Percentiles rank a stretch among this genome's conserved stretches.
These are phyloP conservation scores for Leishmania amazonensis DNA, from an alignment of 208 protist genomes.

Conservation along the genomic window DNA sequence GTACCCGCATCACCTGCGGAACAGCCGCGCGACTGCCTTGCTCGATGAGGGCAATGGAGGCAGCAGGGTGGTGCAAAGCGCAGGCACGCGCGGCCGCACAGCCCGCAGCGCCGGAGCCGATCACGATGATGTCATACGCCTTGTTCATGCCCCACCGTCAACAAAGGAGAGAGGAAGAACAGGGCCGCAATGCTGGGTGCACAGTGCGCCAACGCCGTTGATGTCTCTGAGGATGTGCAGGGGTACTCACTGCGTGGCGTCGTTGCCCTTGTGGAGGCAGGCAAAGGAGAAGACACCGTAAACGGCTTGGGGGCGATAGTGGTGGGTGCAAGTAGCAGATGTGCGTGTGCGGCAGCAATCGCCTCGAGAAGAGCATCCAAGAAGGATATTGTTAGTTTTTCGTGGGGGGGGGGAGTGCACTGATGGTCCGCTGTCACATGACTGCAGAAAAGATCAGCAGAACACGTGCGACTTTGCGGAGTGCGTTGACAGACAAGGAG, in stretches of 20 bases:
- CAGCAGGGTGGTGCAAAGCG: constrained; percentile 46
- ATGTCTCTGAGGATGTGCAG: not conserved
- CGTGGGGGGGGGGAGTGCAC: not conserved
- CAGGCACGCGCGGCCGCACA: constrained; percentile 62
- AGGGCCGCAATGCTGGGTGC: not conserved
- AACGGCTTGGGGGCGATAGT: not conserved
- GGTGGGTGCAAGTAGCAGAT: not conserved
- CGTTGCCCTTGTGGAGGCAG: not conserved
- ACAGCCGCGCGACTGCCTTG: constrained; percentile 34
- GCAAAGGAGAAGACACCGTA: not conserved
- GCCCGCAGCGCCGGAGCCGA: constrained; percentile 74
- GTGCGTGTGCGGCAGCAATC: not conserved
- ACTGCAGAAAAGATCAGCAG: not conserved
- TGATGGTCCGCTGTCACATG: not conserved
- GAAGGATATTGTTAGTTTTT: not conserved
- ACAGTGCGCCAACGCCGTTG: not conserved
- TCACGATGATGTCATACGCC: constrained; percentile 68
- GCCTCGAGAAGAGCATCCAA: not conserved
- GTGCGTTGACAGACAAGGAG: not conserved
- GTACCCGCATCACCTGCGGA: constrained; percentile 47
- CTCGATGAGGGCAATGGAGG: constrained; percentile 68
- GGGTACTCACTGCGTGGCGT: not conserved
- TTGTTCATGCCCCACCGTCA: constrained; percentile 14
- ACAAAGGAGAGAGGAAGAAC: not conserved
- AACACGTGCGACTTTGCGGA: not conserved